These are phyloP conservation scores for Drosera spatulata DNA, from an alignment of 179 eudicot genomes.

Conservation along the genomic window DNA sequence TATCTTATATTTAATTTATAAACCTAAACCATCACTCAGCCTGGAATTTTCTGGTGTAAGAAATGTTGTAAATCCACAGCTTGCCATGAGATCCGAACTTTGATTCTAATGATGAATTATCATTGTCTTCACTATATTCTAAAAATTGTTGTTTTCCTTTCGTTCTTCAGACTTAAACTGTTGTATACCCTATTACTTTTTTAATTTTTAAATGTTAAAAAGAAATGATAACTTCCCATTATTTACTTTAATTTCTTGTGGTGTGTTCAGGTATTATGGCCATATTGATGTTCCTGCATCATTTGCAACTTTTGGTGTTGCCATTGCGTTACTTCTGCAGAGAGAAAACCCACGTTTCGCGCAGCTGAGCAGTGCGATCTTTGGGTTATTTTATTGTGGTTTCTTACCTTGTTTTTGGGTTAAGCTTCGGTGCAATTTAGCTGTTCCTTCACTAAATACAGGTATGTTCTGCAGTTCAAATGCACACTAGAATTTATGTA, in stretches of 20 bases:
- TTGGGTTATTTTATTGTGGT: conserved; percentile 95
- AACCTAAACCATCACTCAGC: no score
- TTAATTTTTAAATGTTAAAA: no score
- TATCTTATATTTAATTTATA: no score
- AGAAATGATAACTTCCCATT: not conserved
- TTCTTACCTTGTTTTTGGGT: conserved; percentile 98
- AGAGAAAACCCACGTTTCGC: conserved; percentile 96
- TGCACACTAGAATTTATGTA: not conserved
- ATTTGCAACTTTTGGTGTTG: conserved; percentile 84
- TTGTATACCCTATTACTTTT: no score
- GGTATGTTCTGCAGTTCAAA: conserved; percentile 31
- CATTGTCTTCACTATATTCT: no score
- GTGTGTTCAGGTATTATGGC: conserved; percentile 55
- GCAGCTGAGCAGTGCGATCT: conserved; percentile 90
- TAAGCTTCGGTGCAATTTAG: conserved; percentile 83
- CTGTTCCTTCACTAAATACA: conserved; percentile 75
- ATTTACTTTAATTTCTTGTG: not conserved
- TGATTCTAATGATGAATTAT: no score
- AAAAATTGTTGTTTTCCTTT: no score
- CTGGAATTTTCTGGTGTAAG: no score
- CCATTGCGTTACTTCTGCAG: conserved; percentile 81
- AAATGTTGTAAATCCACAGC: no score
- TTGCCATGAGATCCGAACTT: no score
- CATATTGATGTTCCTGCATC: conserved; percentile 87
- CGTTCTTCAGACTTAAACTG: no score